Base-by-base conservation (phyloP, 352 stramenopile genomes). In the Elongisporangium anandrum region DNA sequence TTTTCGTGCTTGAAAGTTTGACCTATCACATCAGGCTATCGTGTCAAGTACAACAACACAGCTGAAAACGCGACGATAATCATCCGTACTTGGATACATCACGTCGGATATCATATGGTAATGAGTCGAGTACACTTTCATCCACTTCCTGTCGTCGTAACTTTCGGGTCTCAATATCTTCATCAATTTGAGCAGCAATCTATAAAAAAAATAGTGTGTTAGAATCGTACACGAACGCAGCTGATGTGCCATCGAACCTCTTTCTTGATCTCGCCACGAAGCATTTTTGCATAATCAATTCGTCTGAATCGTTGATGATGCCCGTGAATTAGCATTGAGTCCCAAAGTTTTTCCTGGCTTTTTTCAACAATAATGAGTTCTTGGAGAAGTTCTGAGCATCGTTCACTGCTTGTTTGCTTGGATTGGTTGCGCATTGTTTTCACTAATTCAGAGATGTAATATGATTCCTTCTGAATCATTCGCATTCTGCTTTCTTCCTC, bases 361-460 rank as follows among this genome's bases (percentile, higher is more conserved):
- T 61, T 75, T 34, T 92, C 81, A 8, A 92, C 79, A 8, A 68
- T 52, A 15, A 90, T 72, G 1, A 93, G 69, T 56, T 92, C 84
- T 53, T 88, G 60, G 1, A 93, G 52, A 1, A 93, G 47, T 22
- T 85, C 70, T 3, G 74, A 78, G 3, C 65, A 74, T 15, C 84
- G 60, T 41, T 90, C 74, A 38, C 72, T 85, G 13, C 67, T 87
- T 2, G 68, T 84, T 39, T 83, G 71, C 54, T 87, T 85, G 0
- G 75, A 66, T 56, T 93, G 81, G 65, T 90, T 74, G 2, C 81
- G 69, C 22, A 93, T 64, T 2, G 75, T 90, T 54, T 92, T 92
- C 10, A 92, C 71, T 5, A 90, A 47, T 41, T 93, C 81, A 0
- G 84, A 92, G 0, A 92, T 64, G 34, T 90, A 75, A 38, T 92